Evolutionary conservation across 2,329 filamentous ascomycete genomes (phyloP).

Genomic region (Annulohypoxylon truncatum): DNA sequence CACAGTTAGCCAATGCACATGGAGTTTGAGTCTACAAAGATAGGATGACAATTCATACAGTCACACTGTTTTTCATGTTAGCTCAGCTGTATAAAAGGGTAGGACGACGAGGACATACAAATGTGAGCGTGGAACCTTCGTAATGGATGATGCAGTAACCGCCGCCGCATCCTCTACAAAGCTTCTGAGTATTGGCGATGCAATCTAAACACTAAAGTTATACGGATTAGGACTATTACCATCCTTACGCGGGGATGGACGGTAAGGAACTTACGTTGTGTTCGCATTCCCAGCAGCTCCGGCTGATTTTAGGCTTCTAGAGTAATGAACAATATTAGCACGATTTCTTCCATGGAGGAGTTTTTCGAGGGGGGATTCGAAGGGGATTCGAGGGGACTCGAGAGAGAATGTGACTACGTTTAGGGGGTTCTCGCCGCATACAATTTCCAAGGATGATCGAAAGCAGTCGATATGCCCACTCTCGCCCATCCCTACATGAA

Average conservation of each 20-base stretch:
- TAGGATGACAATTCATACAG: slow-evolving; percentile 52
- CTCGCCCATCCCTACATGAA: slow-evolving; percentile 40
- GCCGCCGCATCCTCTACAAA: slow-evolving; percentile 77
- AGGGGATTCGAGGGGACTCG: not conserved
- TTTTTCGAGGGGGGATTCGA: no score
- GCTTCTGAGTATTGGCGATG: slow-evolving; percentile 75
- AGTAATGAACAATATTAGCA: slow-evolving; percentile 32
- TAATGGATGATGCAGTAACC: slow-evolving; percentile 89
- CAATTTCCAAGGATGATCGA: slow-evolving; percentile 44
- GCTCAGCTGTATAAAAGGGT: slow-evolving; percentile 19
- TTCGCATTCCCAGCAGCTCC: slow-evolving; percentile 88
- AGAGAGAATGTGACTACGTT: slow-evolving; percentile 11
- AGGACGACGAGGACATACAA: slow-evolving; percentile 54
- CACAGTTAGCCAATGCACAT: slow-evolving; percentile 19
- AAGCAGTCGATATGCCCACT: slow-evolving; percentile 32
- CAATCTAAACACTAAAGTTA: slow-evolving; percentile 76
- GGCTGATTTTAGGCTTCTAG: slow-evolving; percentile 66
- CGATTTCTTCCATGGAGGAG: not conserved
- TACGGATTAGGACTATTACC: not conserved
- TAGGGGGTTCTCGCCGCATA: slow-evolving; percentile 46
- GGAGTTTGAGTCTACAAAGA: not conserved
- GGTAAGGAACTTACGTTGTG: slow-evolving; percentile 69
- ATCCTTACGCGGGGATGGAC: not conserved
- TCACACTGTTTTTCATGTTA: slow-evolving; percentile 57
- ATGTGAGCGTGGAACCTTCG: slow-evolving; percentile 77